These are phyloP conservation scores for Alternaria brassicicola DNA, from an alignment of 2,329 filamentous ascomycete species.

Conservation along the genomic window DNA sequence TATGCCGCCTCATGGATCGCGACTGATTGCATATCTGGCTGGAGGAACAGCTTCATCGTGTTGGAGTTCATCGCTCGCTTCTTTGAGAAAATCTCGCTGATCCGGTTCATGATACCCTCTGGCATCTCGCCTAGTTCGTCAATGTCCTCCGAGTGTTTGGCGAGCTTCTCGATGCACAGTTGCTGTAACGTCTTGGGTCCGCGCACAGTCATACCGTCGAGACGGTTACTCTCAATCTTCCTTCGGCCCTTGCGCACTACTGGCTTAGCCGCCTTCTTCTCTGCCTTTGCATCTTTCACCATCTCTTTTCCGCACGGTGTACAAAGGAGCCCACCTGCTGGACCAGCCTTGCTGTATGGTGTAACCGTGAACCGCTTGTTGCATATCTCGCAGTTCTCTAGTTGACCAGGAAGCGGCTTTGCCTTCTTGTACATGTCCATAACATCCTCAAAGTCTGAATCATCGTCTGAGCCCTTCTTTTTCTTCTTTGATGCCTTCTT, in stretches of 20 bases:
- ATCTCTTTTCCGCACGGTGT: conserved; percentile 78
- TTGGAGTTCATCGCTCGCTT: conserved; percentile 62
- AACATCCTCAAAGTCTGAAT: conserved; percentile 56
- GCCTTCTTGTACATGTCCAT: conserved; percentile 62
- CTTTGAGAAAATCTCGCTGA: conserved; percentile 69
- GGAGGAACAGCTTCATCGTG: conserved; percentile 57
- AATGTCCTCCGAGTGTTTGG: conserved; percentile 66
- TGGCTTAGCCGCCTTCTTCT: conserved; percentile 64
- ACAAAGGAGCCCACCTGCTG: conserved; percentile 86
- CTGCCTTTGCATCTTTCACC: conserved; percentile 67
- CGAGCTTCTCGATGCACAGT: conserved; percentile 68
- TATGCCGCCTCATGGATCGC: conserved; percentile 67
- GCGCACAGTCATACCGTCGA: conserved; percentile 72
- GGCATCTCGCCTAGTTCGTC: conserved; percentile 70
- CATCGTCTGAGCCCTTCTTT: conserved; percentile 50
- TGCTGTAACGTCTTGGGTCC: conserved; percentile 73
- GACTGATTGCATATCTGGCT: conserved; percentile 61
- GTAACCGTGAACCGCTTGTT: conserved; percentile 91
- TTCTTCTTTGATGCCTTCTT: conserved; percentile 55
- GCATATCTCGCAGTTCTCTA: conserved; percentile 86
- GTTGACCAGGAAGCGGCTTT: conserved; percentile 76
- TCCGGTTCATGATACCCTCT: conserved; percentile 59
- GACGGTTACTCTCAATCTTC: conserved; percentile 79
- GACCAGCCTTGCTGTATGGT: conserved; percentile 80
- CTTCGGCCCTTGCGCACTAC: conserved; percentile 67